Percentiles rank a stretch among this genome's conserved stretches.
Evolutionary conservation across 768 basidiomycete genomes (phyloP).

Genomic region (Boletus rufocinnamomeus): DNA sequence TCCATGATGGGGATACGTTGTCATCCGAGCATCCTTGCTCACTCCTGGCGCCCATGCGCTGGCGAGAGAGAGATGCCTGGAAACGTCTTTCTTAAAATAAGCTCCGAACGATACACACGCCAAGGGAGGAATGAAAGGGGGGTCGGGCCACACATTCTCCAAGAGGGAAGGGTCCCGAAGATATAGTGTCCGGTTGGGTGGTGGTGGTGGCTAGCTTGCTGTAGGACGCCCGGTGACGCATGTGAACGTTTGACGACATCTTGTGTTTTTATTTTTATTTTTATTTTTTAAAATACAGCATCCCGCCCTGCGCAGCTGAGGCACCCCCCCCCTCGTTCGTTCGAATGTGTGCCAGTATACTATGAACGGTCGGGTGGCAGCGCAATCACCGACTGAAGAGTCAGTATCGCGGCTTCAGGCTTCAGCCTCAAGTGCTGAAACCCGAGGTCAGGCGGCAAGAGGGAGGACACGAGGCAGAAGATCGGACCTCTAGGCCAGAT

Average conservation of each 20-base stretch:
- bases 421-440: neutral
- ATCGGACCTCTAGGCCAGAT: neutral
- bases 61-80: neutral
- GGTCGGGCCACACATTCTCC: neutral
- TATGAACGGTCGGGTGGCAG: constrained; percentile 16
- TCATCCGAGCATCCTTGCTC: neutral
- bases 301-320: neutral
- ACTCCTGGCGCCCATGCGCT: neutral
- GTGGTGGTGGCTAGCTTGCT: constrained; percentile 4
- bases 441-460: neutral
- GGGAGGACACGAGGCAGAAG: constrained; percentile 3
- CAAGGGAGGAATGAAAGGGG: neutral
- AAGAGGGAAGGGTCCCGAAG: neutral
- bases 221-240: constrained; percentile 1
- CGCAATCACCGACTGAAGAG: constrained; percentile 24
- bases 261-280: neutral
- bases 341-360: constrained; percentile 3
- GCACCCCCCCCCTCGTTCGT: neutral
- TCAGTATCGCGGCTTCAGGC: neutral
- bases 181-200: constrained; percentile 1
- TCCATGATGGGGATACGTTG: constrained; percentile 10
- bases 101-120: constrained; percentile 12
- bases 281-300: too few relatives aligned
- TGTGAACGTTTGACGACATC: constrained; percentile 4
- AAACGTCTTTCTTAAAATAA: constrained; percentile 4